Conservation (phyloP, 2,329 filamentous ascomycete genomes). For the Monosporascus sp. region DNA sequence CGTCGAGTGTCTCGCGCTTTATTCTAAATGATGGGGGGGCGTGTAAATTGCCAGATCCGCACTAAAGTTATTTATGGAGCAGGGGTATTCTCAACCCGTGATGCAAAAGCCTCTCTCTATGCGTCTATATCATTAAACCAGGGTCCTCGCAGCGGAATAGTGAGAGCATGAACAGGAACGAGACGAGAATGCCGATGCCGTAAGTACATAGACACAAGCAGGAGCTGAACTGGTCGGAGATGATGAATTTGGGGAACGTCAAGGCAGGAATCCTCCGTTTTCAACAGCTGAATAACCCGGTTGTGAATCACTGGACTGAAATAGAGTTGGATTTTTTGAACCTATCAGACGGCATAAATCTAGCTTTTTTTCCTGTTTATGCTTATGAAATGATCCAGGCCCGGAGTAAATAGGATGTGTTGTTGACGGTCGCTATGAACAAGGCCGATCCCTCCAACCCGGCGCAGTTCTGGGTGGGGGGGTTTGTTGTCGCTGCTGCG, state of each 20-base stretch:
- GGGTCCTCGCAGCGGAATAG: no score
- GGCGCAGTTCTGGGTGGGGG: background rate
- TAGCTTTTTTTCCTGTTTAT: background rate
- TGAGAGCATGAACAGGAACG: no score
- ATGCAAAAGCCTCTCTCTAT: background rate
- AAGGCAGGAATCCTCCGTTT: background rate
- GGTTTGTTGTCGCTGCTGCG: background rate
- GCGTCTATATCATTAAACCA: background rate
- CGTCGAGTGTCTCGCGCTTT: no score
- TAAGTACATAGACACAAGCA: background rate
- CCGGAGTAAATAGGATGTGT: background rate
- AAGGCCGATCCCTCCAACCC: background rate
- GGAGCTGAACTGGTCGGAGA: background rate
- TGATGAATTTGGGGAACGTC: background rate
- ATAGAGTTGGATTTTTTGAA: no score
- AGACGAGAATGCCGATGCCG: background rate
- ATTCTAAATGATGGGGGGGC: no score
- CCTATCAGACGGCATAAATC: background rate
- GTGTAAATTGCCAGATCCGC: no score
- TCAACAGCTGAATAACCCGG: no score
- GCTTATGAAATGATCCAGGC: no score
- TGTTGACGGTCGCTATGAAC: background rate
- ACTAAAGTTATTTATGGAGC: no score
- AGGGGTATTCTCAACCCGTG: background rate
- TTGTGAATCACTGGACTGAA: no score